Evolutionary conservation across 768 basidiomycete species (phyloP).

Genomic region (Russula olivacea): DNA sequence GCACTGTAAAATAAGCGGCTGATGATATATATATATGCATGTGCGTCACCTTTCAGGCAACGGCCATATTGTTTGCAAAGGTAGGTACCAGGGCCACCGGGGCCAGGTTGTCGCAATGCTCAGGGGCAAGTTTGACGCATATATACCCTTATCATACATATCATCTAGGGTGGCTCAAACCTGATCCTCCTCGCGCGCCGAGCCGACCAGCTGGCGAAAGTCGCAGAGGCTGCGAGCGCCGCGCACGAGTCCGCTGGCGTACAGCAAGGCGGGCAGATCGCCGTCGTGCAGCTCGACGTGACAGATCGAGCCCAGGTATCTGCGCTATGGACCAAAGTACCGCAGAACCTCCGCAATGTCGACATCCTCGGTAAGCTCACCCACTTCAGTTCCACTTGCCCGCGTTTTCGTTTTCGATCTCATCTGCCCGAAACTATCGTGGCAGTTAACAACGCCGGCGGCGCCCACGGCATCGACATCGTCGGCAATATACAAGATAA

Average conservation of each 20-base stretch:
- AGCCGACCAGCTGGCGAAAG: conserved; percentile 61
- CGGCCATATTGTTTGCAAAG: conserved; percentile 86
- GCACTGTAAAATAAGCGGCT: background rate
- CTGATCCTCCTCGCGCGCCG: conserved; percentile 81
- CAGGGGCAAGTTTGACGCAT: background rate
- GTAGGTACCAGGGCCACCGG: conserved; percentile 34
- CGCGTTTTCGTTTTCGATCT: too few species aligned
- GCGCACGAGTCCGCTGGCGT: conserved; percentile 72
- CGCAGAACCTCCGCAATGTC: conserved; percentile 59
- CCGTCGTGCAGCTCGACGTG: conserved; percentile 69
- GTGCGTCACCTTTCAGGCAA: conserved; percentile 47
- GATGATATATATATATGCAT: background rate
- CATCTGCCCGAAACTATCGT: too few species aligned
- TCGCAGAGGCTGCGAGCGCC: conserved; percentile 56
- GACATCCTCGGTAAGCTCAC: conserved; percentile 66
- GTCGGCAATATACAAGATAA: conserved; percentile 74
- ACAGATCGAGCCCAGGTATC: conserved; percentile 70
- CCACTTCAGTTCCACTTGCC: background rate
- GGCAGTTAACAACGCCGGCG: conserved; percentile 75
- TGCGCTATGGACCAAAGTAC: conserved; percentile 63
- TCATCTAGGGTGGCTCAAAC: conserved; percentile 71
- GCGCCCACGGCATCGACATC: conserved; percentile 80
- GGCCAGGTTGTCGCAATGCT: background rate
- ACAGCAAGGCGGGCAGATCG: conserved; percentile 72
- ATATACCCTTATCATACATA: background rate